Conservation (phyloP, 2,329 filamentous ascomycete species). For the Aurifilum marmelostoma region DNA sequence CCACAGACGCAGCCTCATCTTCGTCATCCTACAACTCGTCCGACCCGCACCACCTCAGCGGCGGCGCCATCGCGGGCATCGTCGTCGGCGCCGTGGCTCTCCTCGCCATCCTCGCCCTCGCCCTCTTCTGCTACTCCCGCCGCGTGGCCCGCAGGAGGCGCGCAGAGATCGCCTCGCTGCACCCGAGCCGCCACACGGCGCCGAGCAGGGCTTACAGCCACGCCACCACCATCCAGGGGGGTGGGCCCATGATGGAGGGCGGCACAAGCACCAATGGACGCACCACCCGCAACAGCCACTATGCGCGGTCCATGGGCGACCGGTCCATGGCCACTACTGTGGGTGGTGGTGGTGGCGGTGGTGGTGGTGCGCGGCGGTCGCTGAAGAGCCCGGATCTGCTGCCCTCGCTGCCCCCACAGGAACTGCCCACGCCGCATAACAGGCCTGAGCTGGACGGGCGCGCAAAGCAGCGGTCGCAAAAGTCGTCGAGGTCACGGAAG, state of each 20-base stretch:
- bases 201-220: slow-evolving; percentile 4
- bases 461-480: slow-evolving; percentile 7
- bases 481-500: neutral
- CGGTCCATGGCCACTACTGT: neutral
- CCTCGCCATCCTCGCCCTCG: slow-evolving; percentile 28
- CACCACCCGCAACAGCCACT: slow-evolving; percentile 8
- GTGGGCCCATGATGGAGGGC: neutral
- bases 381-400: slow-evolving; percentile 14
- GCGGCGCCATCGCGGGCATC: slow-evolving; percentile 36
- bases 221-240: slow-evolving; percentile 1
- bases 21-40: neutral
- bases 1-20: slow-evolving; percentile 13
- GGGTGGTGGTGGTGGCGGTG: neutral
- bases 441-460: slow-evolving; percentile 20
- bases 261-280: slow-evolving; percentile 2
- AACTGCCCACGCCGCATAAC: slow-evolving; percentile 26
- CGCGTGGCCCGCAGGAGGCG: slow-evolving; percentile 23
- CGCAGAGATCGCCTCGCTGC: slow-evolving; percentile 15
- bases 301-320: slow-evolving; percentile 7
- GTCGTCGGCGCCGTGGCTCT: slow-evolving; percentile 31
- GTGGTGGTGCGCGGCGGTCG: neutral
- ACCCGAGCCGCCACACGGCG: slow-evolving; percentile 8
- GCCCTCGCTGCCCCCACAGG: slow-evolving; percentile 16
- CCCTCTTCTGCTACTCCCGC: slow-evolving; percentile 27
- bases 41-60: slow-evolving; percentile 26